Base-by-base conservation (phyloP, 1,284 basidiomycete species). In the Microbotryomycetes sp. region DNA sequence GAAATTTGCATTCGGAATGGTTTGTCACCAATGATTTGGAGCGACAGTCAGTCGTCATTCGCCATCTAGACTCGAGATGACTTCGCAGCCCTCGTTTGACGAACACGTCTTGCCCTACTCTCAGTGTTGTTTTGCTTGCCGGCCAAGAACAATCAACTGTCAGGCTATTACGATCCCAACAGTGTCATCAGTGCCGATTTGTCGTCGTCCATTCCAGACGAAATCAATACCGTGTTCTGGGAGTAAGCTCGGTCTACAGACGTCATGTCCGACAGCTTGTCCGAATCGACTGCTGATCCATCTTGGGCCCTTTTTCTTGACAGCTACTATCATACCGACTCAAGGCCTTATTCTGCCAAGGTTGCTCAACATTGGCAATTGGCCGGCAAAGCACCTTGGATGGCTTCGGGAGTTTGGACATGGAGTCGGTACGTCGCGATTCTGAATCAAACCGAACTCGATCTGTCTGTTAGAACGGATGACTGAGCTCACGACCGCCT, bases 11-110 rank as follows among this genome's bases (percentile, higher is more conserved):
- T 58, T 22, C 25, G 49, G 1, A 23, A 67, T 16, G 68, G 67
- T 3, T 62, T 77, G 1, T 53, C 72, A 53, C 75, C 76, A 2
- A 75, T 76, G 74, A 77, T 77, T 60, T 77, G 76, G 76, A 70
- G 60, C 36, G 72, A 74, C 63, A 74, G 71, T 71, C 12, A 54
- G n/a, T n/a, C n/a, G n/a, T n/a, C n/a, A n/a, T n/a, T n/a, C n/a
- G n/a, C n/a, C n/a, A n/a, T n/a, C n/a, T n/a, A n/a, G n/a, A n/a
- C n/a, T n/a, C n/a, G n/a, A n/a, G n/a, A n/a, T n/a, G n/a, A n/a
- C n/a, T n/a, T n/a, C n/a, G n/a, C n/a, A n/a, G n/a, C n/a, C n/a
- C n/a, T n/a, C n/a, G n/a, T n/a, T n/a, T n/a, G n/a, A n/a, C n/a
- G n/a, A n/a, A n/a, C n/a, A n/a, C n/a, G n/a, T n/a, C n/a, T n/a